These are phyloP conservation scores for Trametes cingulata DNA, from an alignment of 768 basidiomycete genomes.

Conservation along the genomic window DNA sequence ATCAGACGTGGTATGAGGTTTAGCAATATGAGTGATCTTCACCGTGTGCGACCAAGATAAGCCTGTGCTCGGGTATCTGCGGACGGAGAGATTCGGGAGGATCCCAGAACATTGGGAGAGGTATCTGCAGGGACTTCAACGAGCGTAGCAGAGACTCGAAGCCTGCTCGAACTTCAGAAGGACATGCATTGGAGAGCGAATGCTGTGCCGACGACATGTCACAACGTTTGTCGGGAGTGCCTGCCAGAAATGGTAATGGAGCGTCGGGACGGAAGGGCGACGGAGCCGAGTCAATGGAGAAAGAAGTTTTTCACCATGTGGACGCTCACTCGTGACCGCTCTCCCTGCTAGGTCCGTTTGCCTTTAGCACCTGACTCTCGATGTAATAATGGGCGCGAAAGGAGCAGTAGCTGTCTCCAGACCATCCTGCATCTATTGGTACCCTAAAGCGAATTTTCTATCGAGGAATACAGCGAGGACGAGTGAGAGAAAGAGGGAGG, in stretches of 20 bases:
- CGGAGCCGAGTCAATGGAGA: constrained; percentile 27
- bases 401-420: too few relatives aligned
- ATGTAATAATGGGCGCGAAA: not conserved
- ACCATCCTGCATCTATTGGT: not conserved
- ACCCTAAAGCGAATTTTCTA: not conserved
- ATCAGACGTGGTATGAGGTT: too few relatives aligned
- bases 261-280: constrained; percentile 18
- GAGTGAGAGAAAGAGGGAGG: not conserved
- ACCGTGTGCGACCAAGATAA: not conserved
- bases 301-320: constrained; percentile 31
- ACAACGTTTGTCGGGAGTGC: not conserved
- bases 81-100: not conserved
- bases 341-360: constrained; percentile 12
- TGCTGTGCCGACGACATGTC: not conserved
- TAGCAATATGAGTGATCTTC: not conserved
- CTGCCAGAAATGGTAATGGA: constrained; percentile 13
- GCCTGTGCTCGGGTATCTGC: not conserved
- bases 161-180: not conserved
- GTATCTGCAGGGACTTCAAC: too few relatives aligned
- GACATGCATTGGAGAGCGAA: not conserved
- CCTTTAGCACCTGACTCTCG: not conserved
- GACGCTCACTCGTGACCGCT: constrained; percentile 7
- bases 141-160: too few relatives aligned
- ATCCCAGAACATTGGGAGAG: too few relatives aligned
- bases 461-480: not conserved